Conservation (phyloP, 225 moss, liverwort and hornwort species). For the Antitrichia curtipendula region DNA sequence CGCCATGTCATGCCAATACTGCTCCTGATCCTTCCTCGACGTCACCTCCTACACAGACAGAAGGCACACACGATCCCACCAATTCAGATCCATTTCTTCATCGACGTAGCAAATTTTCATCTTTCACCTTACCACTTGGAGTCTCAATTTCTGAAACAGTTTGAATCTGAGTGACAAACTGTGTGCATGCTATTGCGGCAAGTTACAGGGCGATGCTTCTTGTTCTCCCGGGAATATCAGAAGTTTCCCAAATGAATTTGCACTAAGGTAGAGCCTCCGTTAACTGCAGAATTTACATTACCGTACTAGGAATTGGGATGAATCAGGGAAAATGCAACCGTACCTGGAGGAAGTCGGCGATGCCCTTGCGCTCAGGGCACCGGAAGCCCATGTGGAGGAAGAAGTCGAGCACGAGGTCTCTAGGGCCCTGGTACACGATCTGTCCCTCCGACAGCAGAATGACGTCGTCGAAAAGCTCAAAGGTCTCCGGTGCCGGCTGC, state of each 20-base stretch:
- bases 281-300: background rate
- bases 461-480: slow-evolving; percentile 70
- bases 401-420: slow-evolving; percentile 55
- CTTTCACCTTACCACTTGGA: too few species aligned
- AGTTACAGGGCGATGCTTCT: too few species aligned
- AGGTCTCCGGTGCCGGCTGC: slow-evolving; percentile 76
- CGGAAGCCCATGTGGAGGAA: slow-evolving; percentile 60
- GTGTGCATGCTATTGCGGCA: background rate
- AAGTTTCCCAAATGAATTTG: background rate
- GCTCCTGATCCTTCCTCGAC: slow-evolving; percentile 68
- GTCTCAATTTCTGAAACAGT: background rate
- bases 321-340: background rate
- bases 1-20: slow-evolving; percentile 51
- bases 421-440: slow-evolving; percentile 68
- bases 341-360: slow-evolving; percentile 47
- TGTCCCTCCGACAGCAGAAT: slow-evolving; percentile 67
- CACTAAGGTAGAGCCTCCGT: background rate
- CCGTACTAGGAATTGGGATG: background rate
- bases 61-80: background rate
- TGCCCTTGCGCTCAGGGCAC: slow-evolving; percentile 69
- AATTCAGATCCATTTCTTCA: background rate
- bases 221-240: background rate
- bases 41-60: slow-evolving; percentile 51
- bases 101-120: background rate
- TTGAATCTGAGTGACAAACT: background rate